These are phyloP conservation scores for Naganishia onofrii DNA, from an alignment of 768 basidiomycete genomes.

Conservation along the genomic window DNA sequence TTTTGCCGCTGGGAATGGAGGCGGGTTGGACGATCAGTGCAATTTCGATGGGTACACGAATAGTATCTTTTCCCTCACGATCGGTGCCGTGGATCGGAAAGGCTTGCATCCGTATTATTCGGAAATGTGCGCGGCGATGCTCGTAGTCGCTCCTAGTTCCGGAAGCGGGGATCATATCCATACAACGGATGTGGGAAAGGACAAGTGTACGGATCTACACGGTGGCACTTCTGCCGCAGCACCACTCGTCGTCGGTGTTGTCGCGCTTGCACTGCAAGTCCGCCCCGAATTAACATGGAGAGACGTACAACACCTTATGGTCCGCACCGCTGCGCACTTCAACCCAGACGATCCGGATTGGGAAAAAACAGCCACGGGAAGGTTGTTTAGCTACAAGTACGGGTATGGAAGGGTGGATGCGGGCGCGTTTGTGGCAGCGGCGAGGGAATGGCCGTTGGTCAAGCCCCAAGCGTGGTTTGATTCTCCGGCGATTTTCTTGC, in stretches of 20 bases:
- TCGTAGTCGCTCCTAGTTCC: constrained; percentile 93
- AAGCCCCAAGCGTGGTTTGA: constrained; percentile 92
- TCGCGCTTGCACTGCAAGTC: constrained; percentile 81
- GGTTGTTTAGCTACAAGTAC: constrained; percentile 83
- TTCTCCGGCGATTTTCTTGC: constrained; percentile 61
- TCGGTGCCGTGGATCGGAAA: constrained; percentile 89
- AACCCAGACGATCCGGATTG: constrained; percentile 91
- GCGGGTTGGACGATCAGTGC: constrained; percentile 85
- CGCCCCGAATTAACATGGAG: constrained; percentile 95
- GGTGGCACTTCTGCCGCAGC: constrained; percentile 98
- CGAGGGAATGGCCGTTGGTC: constrained; percentile 76
- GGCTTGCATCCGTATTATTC: constrained; percentile 95
- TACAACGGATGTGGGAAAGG: constrained; percentile 87
- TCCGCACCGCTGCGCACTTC: constrained; percentile 70
- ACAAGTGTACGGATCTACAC: constrained; percentile 74
- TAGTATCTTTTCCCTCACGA: constrained; percentile 91
- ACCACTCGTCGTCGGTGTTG: constrained; percentile 90
- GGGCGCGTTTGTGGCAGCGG: constrained; percentile 73
- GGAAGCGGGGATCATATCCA: constrained; percentile 90
- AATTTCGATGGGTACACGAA: constrained; percentile 99
- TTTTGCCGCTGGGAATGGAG: constrained; percentile 96
- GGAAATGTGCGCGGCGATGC: constrained; percentile 94
- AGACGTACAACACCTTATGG: constrained; percentile 85
- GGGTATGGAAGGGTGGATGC: constrained; percentile 89
- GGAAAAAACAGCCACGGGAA: constrained; percentile 73